Conservation (phyloP, 2,329 filamentous ascomycete genomes). For the Colletotrichum sp. region DNA sequence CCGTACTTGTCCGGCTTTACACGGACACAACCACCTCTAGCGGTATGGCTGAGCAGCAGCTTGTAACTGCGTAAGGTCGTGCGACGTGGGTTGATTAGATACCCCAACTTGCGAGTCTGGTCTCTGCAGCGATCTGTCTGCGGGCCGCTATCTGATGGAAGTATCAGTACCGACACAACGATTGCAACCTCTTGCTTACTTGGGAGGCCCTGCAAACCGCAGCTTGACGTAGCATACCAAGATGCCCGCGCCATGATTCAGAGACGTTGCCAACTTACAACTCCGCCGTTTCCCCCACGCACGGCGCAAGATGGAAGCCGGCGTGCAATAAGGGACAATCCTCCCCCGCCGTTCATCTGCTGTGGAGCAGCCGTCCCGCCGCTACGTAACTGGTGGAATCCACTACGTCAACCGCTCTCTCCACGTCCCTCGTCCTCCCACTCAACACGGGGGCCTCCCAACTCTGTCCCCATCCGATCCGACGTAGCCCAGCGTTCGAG, state of each 20-base stretch:
- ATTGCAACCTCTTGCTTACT: background rate
- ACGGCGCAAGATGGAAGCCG: background rate
- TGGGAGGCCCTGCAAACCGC: background rate
- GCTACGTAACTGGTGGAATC: constrained; percentile 9
- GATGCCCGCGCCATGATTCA: background rate
- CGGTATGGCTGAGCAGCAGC: background rate
- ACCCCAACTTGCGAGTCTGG: background rate
- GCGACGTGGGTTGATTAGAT: background rate
- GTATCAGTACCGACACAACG: background rate
- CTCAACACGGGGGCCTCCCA: background rate
- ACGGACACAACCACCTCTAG: background rate
- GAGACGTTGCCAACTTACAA: background rate
- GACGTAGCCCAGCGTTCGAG: constrained; percentile 3
- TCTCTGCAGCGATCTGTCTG: background rate
- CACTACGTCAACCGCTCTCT: constrained; percentile 10
- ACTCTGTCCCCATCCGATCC: background rate
- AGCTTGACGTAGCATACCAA: background rate
- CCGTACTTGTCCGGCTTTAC: background rate
- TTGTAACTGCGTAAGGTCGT: background rate
- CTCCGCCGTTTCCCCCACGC: background rate
- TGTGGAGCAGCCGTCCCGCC: constrained; percentile 3
- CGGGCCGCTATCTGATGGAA: background rate
- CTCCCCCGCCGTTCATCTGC: constrained; percentile 2
- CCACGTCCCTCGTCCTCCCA: background rate
- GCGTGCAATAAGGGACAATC: background rate